phyloP scores from a whole-genome alignment of 306 rosid genomes.

The Vachellia collinsii region DNA sequence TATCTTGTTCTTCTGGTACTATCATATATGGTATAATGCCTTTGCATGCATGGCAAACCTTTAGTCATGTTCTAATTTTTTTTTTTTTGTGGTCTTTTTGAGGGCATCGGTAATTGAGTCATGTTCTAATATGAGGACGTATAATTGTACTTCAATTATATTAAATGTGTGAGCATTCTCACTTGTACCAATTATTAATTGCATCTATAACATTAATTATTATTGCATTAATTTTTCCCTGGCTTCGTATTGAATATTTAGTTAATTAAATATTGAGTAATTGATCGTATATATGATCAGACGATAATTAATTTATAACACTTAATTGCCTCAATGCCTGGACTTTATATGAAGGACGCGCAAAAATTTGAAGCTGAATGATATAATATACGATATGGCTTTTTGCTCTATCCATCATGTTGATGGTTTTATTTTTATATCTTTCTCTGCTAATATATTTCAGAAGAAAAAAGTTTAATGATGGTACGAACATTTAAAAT shows the following conservation, averaged over 20 bases:
- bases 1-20: not conserved
- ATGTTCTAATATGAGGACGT: constrained; percentile 29
- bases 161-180: constrained; percentile 9
- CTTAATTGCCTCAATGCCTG: constrained; percentile 5
- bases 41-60: constrained; percentile 15
- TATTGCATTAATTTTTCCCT: not conserved
- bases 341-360: not conserved
- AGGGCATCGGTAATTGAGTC: not conserved
- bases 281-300: not conserved
- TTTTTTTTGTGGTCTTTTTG: not conserved
- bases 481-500: too few species aligned
- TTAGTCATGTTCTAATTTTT: constrained; percentile 25
- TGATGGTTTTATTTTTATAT: not conserved
- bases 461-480: not conserved
- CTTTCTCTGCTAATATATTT: not conserved
- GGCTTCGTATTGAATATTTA: not conserved
- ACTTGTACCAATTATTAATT: constrained; percentile 6
- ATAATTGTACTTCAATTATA: constrained; percentile 1
- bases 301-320: not conserved
- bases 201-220: not conserved
- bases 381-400: not conserved
- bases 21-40: constrained; percentile 1
- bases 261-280: not conserved
- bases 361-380: not conserved
- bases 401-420: not conserved